Evolutionary conservation across 2,329 filamentous ascomycete genomes (phyloP).

Genomic region (Teratosphaeria gauchensis): DNA sequence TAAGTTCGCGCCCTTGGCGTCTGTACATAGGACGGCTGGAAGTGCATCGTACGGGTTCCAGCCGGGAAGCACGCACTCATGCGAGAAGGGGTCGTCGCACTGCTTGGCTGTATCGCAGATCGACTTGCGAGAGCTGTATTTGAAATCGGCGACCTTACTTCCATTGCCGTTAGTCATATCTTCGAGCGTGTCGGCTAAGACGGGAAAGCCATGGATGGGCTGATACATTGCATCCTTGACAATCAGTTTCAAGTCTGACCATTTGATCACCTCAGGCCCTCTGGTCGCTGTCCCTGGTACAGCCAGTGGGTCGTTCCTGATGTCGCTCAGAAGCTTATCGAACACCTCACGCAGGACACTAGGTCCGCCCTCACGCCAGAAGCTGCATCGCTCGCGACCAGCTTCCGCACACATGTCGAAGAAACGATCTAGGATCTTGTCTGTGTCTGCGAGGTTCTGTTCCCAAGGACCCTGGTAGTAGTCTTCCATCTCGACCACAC

Average conservation of each 20-base stretch:
- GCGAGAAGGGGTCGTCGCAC: background rate
- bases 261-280: conserved; percentile 31
- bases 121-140: background rate
- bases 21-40: background rate
- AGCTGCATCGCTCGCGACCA: conserved; percentile 31
- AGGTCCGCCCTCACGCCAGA: conserved; percentile 24
- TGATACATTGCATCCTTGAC: conserved; percentile 25
- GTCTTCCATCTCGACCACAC: conserved; percentile 34
- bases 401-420: conserved; percentile 34
- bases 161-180: background rate
- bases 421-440: conserved; percentile 34
- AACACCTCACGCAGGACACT: conserved; percentile 30
- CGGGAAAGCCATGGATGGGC: background rate
- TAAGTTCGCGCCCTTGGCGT: background rate
- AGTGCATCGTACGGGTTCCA: background rate
- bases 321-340: background rate
- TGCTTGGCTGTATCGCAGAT: background rate
- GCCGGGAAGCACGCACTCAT: background rate
- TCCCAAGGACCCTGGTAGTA: conserved; percentile 27
- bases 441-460: conserved; percentile 34
- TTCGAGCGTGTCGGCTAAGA: background rate
- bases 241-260: conserved; percentile 28
- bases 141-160: background rate
- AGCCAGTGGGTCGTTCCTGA: conserved; percentile 29
- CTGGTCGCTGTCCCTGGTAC: conserved; percentile 18